Percentiles rank a stretch among this genome's conserved stretches.
Conservation (phyloP, 2,329 filamentous ascomycete species). For the Microcyclospora pomicola region DNA sequence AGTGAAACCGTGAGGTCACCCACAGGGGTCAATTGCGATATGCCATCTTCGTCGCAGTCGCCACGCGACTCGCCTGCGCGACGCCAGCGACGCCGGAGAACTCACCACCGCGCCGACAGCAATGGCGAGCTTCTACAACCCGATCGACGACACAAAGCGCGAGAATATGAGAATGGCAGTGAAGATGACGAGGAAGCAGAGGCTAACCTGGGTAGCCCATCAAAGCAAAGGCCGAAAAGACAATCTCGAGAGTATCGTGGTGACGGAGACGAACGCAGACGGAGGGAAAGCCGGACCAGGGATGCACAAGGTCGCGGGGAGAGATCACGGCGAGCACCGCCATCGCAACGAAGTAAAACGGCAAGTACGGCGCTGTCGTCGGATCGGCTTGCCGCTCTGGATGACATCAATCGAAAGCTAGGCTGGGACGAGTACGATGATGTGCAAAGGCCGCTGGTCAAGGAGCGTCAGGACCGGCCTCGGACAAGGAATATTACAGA, state of each 20-base stretch:
- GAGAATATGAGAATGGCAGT: no score
- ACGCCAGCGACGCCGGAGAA: conserved; percentile 17
- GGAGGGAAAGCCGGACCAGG: not conserved
- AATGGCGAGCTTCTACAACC: conserved; percentile 16
- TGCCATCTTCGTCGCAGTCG: no score
- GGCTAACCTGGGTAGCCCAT: conserved; percentile 7
- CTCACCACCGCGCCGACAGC: conserved; percentile 23
- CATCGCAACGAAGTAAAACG: conserved; percentile 14
- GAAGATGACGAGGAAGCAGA: conserved; percentile 7
- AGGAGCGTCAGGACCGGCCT: conserved; percentile 17
- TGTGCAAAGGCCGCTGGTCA: conserved; percentile 37
- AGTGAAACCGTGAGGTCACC: no score
- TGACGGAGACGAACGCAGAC: not conserved
- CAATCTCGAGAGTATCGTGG: no score
- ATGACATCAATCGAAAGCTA: conserved; percentile 46
- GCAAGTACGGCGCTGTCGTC: conserved; percentile 30
- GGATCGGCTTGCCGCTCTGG: conserved; percentile 52
- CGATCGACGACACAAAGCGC: not conserved
- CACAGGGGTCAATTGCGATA: no score
- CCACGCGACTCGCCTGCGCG: conserved; percentile 14
- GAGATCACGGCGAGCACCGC: conserved; percentile 3
- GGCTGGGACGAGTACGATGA: conserved; percentile 29
- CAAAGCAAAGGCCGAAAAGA: conserved; percentile 6
- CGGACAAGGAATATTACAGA: conserved; percentile 21
- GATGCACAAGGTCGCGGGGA: conserved; percentile 1